These are phyloP conservation scores for Leptosphaerulina australis DNA, from an alignment of 2,329 filamentous ascomycete genomes.

Conservation along the genomic window DNA sequence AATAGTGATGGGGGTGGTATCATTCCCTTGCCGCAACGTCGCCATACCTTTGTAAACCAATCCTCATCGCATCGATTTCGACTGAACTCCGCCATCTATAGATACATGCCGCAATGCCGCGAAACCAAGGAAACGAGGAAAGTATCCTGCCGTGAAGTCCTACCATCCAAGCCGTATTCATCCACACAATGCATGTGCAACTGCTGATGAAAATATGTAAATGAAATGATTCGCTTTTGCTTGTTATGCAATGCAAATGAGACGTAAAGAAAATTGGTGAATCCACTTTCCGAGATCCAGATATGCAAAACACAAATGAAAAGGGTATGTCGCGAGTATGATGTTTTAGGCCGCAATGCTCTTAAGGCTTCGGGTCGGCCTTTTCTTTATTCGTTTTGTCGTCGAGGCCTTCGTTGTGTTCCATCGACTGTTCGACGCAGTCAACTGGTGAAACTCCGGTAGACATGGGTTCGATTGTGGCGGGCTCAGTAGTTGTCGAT, in stretches of 20 bases:
- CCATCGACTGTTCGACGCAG: background rate
- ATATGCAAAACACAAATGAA: slow-evolving; percentile 19
- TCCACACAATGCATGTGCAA: slow-evolving; percentile 25
- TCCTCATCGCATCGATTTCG: background rate
- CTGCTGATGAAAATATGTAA: slow-evolving; percentile 9
- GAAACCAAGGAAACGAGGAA: background rate
- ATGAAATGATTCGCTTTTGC: slow-evolving; percentile 18
- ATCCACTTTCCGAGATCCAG: slow-evolving; percentile 11
- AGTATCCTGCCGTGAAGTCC: slow-evolving; percentile 14
- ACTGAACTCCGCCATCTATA: slow-evolving; percentile 12
- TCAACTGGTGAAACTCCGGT: slow-evolving; percentile 3
- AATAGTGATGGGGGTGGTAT: background rate
- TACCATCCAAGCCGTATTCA: slow-evolving; percentile 7
- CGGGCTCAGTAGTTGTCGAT: background rate
- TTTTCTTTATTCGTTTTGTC: background rate
- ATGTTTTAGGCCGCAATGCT: background rate
- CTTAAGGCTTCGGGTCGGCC: background rate
- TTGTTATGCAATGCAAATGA: slow-evolving; percentile 20
- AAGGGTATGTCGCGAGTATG: slow-evolving; percentile 16
- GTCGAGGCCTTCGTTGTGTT: slow-evolving; percentile 1
- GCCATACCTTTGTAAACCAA: background rate
- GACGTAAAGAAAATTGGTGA: slow-evolving; percentile 7
- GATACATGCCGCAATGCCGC: slow-evolving; percentile 2
- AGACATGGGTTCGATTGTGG: background rate
- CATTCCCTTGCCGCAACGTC: background rate